phyloP scores from a whole-genome alignment of 2,329 filamentous ascomycete species.

The Elsinoe australis region DNA sequence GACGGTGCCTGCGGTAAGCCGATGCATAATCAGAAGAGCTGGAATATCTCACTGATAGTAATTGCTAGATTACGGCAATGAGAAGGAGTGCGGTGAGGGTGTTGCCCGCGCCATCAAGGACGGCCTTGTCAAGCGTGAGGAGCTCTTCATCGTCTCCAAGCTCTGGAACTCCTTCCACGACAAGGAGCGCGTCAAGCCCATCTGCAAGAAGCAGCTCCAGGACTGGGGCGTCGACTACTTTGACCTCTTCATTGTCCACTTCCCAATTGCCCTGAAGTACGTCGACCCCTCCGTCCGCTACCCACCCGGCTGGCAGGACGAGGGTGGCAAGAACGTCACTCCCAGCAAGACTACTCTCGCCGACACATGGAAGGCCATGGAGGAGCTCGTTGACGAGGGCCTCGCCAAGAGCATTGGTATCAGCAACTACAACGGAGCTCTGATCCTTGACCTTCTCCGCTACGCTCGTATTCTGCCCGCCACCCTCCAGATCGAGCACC shows the following conservation, averaged over 20 bases:
- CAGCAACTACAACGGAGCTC: slow-evolving; percentile 72
- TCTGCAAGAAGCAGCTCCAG: slow-evolving; percentile 66
- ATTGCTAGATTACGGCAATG: slow-evolving; percentile 70
- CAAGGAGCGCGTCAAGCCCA: slow-evolving; percentile 64
- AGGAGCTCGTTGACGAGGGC: slow-evolving; percentile 60
- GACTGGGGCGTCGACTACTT: slow-evolving; percentile 86
- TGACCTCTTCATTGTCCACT: slow-evolving; percentile 83
- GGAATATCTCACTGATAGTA: not conserved
- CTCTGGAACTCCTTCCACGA: slow-evolving; percentile 92
- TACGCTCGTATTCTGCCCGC: slow-evolving; percentile 68
- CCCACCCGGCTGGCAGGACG: slow-evolving; percentile 66
- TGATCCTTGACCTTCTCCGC: slow-evolving; percentile 70
- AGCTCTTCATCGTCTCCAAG: slow-evolving; percentile 89
- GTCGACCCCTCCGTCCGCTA: slow-evolving; percentile 72
- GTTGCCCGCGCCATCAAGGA: slow-evolving; percentile 73
- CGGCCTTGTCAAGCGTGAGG: slow-evolving; percentile 70
- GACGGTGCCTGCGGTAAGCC: slow-evolving; percentile 51
- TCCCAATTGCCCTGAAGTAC: slow-evolving; percentile 78
- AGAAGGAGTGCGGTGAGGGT: slow-evolving; percentile 68
- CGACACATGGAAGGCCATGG: slow-evolving; percentile 77
- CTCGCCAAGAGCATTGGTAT: slow-evolving; percentile 69
- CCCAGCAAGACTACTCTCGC: slow-evolving; percentile 64
- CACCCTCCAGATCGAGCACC: slow-evolving; percentile 81
- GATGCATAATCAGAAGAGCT: not conserved
- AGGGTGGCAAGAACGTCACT: slow-evolving; percentile 52